A percentile compares a stretch with the other conserved stretches of the same genome.
These are phyloP conservation scores for Cryptosporidium baileyi DNA, from an alignment of 169 alveolate species.

Conservation along the genomic window DNA sequence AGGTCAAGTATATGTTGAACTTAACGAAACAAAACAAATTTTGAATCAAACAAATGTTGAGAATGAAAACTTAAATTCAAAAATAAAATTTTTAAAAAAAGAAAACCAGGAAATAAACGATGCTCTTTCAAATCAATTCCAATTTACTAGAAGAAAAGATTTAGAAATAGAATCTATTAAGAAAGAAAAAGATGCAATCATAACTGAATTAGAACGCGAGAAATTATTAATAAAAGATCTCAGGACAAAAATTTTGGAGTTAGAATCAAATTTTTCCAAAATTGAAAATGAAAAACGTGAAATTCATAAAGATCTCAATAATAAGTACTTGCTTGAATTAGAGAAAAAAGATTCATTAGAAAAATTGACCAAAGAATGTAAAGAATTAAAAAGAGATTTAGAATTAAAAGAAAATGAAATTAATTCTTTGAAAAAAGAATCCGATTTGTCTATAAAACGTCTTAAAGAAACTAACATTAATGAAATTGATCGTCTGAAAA, in stretches of 20 bases:
- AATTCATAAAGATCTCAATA: conserved; percentile 48
- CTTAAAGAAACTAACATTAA: neutral
- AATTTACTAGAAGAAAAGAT: conserved; percentile 37
- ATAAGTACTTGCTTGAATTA: conserved; percentile 9
- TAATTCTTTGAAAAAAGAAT: neutral
- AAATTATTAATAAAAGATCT: neutral
- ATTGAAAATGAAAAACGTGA: conserved; percentile 53
- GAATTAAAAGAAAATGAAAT: neutral
- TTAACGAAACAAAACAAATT: conserved; percentile 36
- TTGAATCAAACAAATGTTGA: neutral
- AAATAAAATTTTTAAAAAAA: conserved; percentile 5
- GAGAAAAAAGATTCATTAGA: conserved; percentile 20
- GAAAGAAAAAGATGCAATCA: neutral
- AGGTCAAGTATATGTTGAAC: conserved; percentile 55
- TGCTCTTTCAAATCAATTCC: conserved; percentile 59
- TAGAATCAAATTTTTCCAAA: conserved; percentile 2
- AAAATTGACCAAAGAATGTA: conserved; percentile 1
- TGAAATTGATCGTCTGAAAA: neutral
- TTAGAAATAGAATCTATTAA: conserved; percentile 9
- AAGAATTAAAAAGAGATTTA: conserved; percentile 1
- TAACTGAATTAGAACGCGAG: conserved; percentile 12
- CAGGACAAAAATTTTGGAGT: neutral
- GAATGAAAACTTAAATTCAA: neutral
- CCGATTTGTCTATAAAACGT: neutral
- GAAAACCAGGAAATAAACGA: conserved; percentile 62